These are phyloP conservation scores for Russula virescens DNA, from an alignment of 768 basidiomycete species.

Conservation along the genomic window DNA sequence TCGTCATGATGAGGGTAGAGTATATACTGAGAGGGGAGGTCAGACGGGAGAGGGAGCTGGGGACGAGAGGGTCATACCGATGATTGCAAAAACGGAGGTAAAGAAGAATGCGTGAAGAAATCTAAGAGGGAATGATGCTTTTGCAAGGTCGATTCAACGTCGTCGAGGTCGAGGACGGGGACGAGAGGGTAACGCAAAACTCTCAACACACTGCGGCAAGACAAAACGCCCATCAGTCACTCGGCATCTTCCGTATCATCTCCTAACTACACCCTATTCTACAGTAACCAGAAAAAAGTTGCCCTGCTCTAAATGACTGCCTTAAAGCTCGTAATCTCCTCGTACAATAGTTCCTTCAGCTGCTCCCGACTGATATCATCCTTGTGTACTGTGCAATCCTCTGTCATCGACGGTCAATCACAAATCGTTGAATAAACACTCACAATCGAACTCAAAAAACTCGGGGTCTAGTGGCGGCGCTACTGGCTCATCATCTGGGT, in stretches of 20 bases:
- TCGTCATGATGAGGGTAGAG: slow-evolving; percentile 30
- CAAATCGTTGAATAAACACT: slow-evolving; percentile 30
- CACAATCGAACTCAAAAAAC: slow-evolving; percentile 96
- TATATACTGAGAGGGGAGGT: slow-evolving; percentile 16
- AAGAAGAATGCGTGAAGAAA: slow-evolving; percentile 21
- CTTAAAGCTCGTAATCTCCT: slow-evolving; percentile 90
- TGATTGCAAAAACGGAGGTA: slow-evolving; percentile 8
- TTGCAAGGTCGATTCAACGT: slow-evolving; percentile 5
- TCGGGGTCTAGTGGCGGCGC: slow-evolving; percentile 93
- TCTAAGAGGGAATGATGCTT: slow-evolving; percentile 18
- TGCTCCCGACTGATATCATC: slow-evolving; percentile 94
- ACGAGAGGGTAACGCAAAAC: slow-evolving; percentile 9
- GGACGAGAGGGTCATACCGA: slow-evolving; percentile 1
- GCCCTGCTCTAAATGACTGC: slow-evolving; percentile 44
- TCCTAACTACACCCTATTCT: not conserved
- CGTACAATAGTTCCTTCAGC: slow-evolving; percentile 88
- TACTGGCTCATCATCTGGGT: slow-evolving; percentile 94
- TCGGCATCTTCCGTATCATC: slow-evolving; percentile 21
- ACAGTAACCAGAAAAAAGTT: slow-evolving; percentile 20
- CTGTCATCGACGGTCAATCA: not conserved
- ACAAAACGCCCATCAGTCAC: not conserved
- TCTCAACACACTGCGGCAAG: not conserved
- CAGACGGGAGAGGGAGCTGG: not conserved
- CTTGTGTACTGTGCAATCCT: slow-evolving; percentile 64
- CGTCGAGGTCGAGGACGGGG: slow-evolving; percentile 14